Percentiles rank a stretch among this genome's conserved stretches.
Evolutionary conservation across 179 eudicot genomes (phyloP).

Genomic region (Spergularia azorica): DNA sequence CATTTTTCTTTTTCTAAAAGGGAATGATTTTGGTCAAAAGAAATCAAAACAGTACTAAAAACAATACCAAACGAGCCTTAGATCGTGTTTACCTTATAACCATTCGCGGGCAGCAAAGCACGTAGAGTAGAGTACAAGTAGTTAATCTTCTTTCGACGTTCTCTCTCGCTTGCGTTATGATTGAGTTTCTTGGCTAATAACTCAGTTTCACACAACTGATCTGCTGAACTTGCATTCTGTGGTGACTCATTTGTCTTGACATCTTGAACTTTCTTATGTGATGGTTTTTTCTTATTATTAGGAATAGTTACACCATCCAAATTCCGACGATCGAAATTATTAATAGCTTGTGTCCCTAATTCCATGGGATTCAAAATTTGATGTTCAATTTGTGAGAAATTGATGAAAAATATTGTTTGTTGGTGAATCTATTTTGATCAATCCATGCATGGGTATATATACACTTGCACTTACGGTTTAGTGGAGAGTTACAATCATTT

Average conservation of each 20-base stretch:
- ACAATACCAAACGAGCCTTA: too few relatives aligned
- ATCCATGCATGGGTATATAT: too few relatives aligned
- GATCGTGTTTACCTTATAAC: slow-evolving; percentile 36
- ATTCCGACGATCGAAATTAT: slow-evolving; percentile 12
- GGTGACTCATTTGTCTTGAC: slow-evolving; percentile 16
- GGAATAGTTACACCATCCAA: slow-evolving; percentile 3
- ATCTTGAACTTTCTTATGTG: not conserved
- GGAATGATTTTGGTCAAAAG: too few relatives aligned
- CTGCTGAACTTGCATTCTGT: slow-evolving; percentile 16
- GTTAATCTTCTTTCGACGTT: slow-evolving; percentile 67
- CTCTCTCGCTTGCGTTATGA: slow-evolving; percentile 77
- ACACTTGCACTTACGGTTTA: too few relatives aligned
- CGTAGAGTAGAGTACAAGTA: slow-evolving; percentile 58
- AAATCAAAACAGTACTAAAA: too few relatives aligned
- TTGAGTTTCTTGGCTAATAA: slow-evolving; percentile 46
- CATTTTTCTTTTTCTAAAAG: too few relatives aligned
- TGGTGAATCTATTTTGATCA: too few relatives aligned
- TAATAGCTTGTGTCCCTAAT: slow-evolving; percentile 15
- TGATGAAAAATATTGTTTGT: too few relatives aligned
- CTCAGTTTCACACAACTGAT: slow-evolving; percentile 6
- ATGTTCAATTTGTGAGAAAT: too few relatives aligned
- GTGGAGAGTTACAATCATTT: too few relatives aligned
- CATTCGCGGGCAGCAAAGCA: slow-evolving; percentile 47
- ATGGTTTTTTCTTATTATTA: not conserved
- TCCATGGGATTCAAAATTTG: slow-evolving; percentile 4